phyloP scores from a whole-genome alignment of 129 eudicot genomes.

The Saussurea involucrata region DNA sequence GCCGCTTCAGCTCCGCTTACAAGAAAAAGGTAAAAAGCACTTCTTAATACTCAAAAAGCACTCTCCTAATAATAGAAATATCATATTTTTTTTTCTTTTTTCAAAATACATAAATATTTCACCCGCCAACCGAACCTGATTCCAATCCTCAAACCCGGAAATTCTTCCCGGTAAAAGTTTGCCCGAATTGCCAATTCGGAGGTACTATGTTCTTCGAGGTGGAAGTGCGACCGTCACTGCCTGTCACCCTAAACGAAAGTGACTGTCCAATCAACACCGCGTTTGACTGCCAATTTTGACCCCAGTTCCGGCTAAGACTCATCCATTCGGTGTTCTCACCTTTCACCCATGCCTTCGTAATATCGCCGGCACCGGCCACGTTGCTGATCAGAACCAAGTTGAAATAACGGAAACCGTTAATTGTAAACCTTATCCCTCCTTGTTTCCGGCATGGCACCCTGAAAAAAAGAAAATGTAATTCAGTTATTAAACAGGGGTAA shows the following conservation, averaged over 20 bases:
- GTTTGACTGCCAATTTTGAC: constrained; percentile 76
- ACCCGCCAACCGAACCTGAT: constrained; percentile 16
- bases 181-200: constrained; percentile 38
- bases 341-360: constrained; percentile 48
- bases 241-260: constrained; percentile 35
- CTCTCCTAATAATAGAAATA: constrained; percentile 2
- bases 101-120: background rate
- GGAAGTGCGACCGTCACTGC: constrained; percentile 35
- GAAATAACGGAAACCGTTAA: constrained; percentile 70
- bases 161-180: constrained; percentile 43
- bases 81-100: background rate
- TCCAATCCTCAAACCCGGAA: constrained; percentile 25
- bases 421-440: constrained; percentile 69
- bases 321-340: constrained; percentile 69
- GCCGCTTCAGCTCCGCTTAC: constrained; percentile 39
- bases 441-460: constrained; percentile 68
- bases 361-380: constrained; percentile 81
- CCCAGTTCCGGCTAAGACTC: constrained; percentile 67
- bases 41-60: constrained; percentile 29
- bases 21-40: constrained; percentile 35
- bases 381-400: constrained; percentile 63
- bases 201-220: constrained; percentile 38
- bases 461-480: background rate
- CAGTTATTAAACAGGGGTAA: background rate
- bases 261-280: constrained; percentile 58